Evolutionary conservation across 352 stramenopile species (phyloP), one percentile per base, ranked within the genome.

Genomic region (Pythium phragmiticola): DNA sequence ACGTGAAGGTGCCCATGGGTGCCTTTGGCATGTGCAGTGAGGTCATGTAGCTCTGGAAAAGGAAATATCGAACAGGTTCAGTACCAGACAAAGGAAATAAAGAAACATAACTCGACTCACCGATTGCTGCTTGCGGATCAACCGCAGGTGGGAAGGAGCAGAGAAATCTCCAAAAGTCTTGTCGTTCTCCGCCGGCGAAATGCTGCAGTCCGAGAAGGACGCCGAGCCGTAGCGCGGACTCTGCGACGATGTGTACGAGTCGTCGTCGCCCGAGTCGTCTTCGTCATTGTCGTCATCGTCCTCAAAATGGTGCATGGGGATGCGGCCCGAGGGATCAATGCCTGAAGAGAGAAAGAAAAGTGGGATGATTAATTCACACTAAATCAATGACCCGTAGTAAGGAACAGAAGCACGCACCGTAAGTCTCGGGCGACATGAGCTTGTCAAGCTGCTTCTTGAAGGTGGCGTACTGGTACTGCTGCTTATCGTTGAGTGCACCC

Each of bases 371-470:
- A n/a, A n/a, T n/a, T n/a, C n/a, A n/a, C n/a, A n/a, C n/a, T n/a
- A n/a, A n/a, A n/a, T n/a, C n/a, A n/a, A n/a, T n/a, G n/a, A n/a
- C n/a, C n/a, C n/a, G n/a, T n/a, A 45, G 16, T 45, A 45, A 45
- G 5, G 4, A 19, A 16, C 4, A 45, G 9, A 6, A 45, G 39
- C 39, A 45, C 91, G 73, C 82, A 86, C 26, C 68, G 68, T 93
- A 93, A 0, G 82, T 90, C 73, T 90, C 82, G 17, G 84, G 81
- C 2, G 82, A 87, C 33, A 93, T 65, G n/a, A 93, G 73, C 17
- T 84, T 84, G 59, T 88, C 79, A 21, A 93, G 69, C 55, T 93
- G 84, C 36, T 70, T 80, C 63, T 90, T 80, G 51, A 90, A 91
- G 16, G 75, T 74, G 48, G 72, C 62, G 41, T 80, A 73, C 57